Conservation (phyloP, 148 eudicot genomes). For the Fallopia convolvulus region DNA sequence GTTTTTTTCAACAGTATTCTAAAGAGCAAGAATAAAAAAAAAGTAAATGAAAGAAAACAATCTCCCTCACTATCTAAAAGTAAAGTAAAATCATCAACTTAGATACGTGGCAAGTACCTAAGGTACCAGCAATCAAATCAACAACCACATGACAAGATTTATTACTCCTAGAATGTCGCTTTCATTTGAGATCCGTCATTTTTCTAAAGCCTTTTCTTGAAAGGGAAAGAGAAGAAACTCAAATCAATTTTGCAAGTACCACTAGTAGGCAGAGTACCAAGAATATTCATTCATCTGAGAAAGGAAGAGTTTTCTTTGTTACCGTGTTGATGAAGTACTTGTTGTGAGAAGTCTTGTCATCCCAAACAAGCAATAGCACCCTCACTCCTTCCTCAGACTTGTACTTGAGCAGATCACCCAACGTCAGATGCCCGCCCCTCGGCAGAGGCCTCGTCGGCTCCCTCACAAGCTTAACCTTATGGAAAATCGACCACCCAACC, state of each 20-base stretch:
- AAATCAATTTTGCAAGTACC: background rate
- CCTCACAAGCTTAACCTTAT: constrained; percentile 66
- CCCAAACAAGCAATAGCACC: constrained; percentile 86
- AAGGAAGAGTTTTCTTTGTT: background rate
- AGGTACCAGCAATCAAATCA: background rate
- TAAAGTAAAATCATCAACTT: no score
- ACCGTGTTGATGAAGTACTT: constrained; percentile 66
- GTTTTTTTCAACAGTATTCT: background rate
- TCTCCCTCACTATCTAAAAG: background rate
- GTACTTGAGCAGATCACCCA: constrained; percentile 87
- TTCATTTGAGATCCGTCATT: background rate
- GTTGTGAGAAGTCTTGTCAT: constrained; percentile 86
- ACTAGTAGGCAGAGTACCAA: background rate
- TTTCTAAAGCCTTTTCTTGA: background rate
- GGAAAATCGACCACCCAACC: constrained; percentile 86
- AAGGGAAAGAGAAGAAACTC: background rate
- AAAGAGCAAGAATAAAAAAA: background rate
- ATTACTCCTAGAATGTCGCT: background rate
- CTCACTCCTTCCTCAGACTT: constrained; percentile 96
- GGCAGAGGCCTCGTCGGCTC: constrained; percentile 88
- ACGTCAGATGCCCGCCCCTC: constrained; percentile 72
- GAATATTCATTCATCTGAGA: background rate
- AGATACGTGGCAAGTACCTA: background rate
- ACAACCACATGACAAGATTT: background rate
- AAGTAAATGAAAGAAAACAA: background rate